These are phyloP conservation scores for Termitomyces sp. DNA, from an alignment of 768 basidiomycete genomes.

Conservation along the genomic window DNA sequence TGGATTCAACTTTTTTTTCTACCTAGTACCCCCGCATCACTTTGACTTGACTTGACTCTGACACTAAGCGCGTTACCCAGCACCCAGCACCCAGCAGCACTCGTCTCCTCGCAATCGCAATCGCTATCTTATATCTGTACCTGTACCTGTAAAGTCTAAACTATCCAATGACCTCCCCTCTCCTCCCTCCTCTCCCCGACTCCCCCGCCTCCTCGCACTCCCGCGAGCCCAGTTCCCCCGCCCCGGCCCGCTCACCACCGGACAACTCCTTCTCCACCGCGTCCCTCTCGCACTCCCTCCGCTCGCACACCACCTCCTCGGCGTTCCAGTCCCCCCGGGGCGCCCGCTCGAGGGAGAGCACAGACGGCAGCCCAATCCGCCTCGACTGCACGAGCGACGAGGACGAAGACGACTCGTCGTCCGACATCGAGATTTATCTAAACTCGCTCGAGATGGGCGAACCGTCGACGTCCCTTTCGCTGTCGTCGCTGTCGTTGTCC, in stretches of 20 bases:
- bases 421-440: conserved; percentile 36
- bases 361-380: conserved; percentile 3
- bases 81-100: too few species aligned
- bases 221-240: not conserved
- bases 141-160: not conserved
- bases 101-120: too few species aligned
- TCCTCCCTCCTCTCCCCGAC: conserved; percentile 1
- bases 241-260: conserved; percentile 8
- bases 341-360: not conserved
- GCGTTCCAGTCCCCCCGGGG: not conserved
- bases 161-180: not conserved
- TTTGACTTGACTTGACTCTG: too few species aligned
- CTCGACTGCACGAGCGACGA: conserved; percentile 16
- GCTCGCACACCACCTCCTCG: too few species aligned
- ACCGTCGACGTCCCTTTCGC: conserved; percentile 18
- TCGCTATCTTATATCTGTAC: not conserved
- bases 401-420: conserved; percentile 19
- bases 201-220: conserved; percentile 1
- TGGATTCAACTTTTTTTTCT: not conserved
- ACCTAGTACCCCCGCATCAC: too few species aligned
- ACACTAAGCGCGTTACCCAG: not conserved
- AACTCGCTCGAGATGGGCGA: conserved; percentile 31
- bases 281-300: conserved; percentile 2
- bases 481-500: not conserved
- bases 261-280: conserved; percentile 9